These are phyloP conservation scores for Chytriomyces confervae DNA, from an alignment of 192 early-diverging fungal genomes.

Conservation along the genomic window DNA sequence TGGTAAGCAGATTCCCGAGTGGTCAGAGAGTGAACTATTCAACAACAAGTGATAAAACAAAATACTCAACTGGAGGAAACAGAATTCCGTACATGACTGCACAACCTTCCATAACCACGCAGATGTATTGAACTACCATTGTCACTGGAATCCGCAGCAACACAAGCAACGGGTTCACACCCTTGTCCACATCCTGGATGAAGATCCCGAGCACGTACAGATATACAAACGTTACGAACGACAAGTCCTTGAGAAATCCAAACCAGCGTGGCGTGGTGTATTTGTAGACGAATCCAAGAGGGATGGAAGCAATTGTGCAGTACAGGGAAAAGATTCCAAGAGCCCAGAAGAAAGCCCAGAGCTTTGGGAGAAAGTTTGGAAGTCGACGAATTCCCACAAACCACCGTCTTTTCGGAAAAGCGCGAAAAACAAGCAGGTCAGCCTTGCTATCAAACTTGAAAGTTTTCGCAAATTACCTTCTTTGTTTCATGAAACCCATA, in stretches of 20 bases:
- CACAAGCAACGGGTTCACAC: constrained; percentile 48
- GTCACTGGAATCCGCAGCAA: constrained; percentile 52
- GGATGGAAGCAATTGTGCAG: constrained; percentile 53
- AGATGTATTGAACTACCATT: constrained; percentile 55
- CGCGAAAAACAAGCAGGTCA: neutral
- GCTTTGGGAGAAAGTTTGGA: constrained; percentile 56
- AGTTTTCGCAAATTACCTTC: constrained; percentile 19
- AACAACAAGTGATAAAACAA: neutral
- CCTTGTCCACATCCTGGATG: constrained; percentile 60
- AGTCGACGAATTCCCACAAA: constrained; percentile 63
- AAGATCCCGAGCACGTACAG: constrained; percentile 61
- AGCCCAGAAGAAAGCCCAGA: constrained; percentile 63
- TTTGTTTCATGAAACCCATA: constrained; percentile 62
- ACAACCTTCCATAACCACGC: constrained; percentile 53
- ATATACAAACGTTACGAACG: constrained; percentile 59
- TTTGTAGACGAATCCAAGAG: constrained; percentile 46
- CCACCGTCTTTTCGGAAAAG: constrained; percentile 44
- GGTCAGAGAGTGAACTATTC: too few species aligned
- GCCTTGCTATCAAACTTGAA: neutral
- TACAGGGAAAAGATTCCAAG: constrained; percentile 55
- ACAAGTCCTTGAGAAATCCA: constrained; percentile 60
- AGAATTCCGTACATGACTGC: constrained; percentile 60
- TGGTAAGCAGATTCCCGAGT: too few species aligned
- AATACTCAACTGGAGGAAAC: constrained; percentile 44
- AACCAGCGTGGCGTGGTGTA: constrained; percentile 60